Base-by-base conservation (phyloP, 2,329 filamentous ascomycete species). In the Stemphylium lycopersici region DNA sequence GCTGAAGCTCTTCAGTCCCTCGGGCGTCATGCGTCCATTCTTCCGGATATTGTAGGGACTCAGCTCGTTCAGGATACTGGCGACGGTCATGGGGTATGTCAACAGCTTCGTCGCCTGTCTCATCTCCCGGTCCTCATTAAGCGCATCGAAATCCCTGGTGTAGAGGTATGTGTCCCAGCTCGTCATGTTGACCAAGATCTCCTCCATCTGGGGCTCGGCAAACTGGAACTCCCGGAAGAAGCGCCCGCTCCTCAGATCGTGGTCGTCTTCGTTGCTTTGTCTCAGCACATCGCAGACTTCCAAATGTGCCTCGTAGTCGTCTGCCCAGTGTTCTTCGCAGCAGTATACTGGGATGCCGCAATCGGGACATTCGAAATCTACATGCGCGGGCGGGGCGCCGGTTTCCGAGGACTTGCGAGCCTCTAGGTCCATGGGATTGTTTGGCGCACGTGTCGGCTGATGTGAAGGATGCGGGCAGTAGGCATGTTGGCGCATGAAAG, bases 121-220 rank as follows among this genome's bases (percentile, higher is more conserved):
- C 87, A 99, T 90, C 68, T 87, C 89, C 54, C 93, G 85, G 72
- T 96, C 93, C 58, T 92, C 87, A 73, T 99, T 92, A 71, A 99
- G 87, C 4, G 96, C 96, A 62, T 89, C 85, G 68, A 95, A 98
- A 67, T 96, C 89, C 68, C 95, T 84, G 3, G 92, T 96, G 73
- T 96, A 99, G 70, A 99, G 81, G 66, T 96, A 91, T 0, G 95
- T 98, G 76, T 99, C 95, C 95, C 95, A 99, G 75, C 96, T 99
- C 38, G 90, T 96, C 90, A 99, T 93, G 77, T 99, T 99, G 63
- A 97, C 86, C 62, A 95, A 83, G 31, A 92, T 90, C 74, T 97
- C 93, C 62, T 97, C 93, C 73, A 97, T 87, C 78, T 97, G 93
- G 49, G 88, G 83, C 12, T 89, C 90, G 0, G 95, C 92, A 71